phyloP scores from a whole-genome alignment of 202 grass and related monocot genomes.

The Zizania palustris region DNA sequence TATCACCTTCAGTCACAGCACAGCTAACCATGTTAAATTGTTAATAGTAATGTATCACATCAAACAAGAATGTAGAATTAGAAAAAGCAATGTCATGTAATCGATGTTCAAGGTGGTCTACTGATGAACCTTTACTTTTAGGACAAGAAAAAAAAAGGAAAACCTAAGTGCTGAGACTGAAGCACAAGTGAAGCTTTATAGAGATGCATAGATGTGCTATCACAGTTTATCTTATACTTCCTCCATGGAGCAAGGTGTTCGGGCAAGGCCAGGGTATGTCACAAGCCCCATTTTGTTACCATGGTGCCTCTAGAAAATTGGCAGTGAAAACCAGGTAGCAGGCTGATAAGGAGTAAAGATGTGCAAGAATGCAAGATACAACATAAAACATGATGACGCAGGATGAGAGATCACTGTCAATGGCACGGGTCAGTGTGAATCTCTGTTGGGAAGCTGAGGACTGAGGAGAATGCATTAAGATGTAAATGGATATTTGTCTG shows the following conservation, averaged over 20 bases:
- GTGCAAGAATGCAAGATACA: background rate
- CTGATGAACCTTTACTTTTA: background rate
- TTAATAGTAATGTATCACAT: background rate
- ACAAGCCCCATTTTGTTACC: background rate
- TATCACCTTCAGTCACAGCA: background rate
- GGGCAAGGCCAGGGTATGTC: too few species aligned
- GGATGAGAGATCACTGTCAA: background rate
- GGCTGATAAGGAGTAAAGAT: background rate
- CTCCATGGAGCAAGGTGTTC: background rate
- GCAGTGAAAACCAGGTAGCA: background rate
- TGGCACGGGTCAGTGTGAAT: background rate
- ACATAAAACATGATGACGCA: background rate
- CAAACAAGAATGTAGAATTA: background rate
- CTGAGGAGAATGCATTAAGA: background rate
- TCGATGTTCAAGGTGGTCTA: background rate
- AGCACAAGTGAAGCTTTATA: conserved; percentile 8
- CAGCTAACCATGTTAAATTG: background rate
- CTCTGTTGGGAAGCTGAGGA: background rate
- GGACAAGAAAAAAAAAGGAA: conserved; percentile 7
- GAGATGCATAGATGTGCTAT: conserved; percentile 14
- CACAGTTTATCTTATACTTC: conserved; percentile 1
- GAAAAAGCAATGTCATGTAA: background rate
- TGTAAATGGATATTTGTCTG: conserved; percentile 4
- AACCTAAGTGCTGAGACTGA: background rate
- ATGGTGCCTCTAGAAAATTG: conserved; percentile 1